These are phyloP conservation scores for Protomyces macrosporus DNA, from an alignment of 1,139 yeast genomes.

Conservation along the genomic window DNA sequence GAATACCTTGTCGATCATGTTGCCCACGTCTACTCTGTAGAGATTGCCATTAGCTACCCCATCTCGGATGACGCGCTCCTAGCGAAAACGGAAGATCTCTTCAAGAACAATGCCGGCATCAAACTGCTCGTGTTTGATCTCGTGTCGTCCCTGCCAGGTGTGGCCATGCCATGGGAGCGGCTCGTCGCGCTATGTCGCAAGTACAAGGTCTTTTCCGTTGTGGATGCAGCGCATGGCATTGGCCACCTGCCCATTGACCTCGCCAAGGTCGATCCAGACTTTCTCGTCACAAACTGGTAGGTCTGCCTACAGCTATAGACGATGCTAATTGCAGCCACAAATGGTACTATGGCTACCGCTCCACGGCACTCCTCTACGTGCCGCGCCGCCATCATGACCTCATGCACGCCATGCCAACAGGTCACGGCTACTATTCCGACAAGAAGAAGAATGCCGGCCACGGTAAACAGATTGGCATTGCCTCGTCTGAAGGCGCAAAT, in stretches of 20 bases:
- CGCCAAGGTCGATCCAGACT: constrained; percentile 51
- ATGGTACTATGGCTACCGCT: constrained; percentile 56
- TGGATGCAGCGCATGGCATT: constrained; percentile 70
- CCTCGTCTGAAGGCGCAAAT: not conserved
- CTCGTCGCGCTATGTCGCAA: constrained; percentile 48
- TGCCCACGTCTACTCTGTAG: constrained; percentile 42
- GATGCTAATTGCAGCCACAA: constrained; percentile 33
- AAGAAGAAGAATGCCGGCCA: constrained; percentile 16
- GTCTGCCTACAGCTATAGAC: not conserved
- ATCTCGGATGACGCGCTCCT: constrained; percentile 48
- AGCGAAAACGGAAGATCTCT: constrained; percentile 41
- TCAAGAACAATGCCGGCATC: constrained; percentile 35
- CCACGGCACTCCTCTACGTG: constrained; percentile 58
- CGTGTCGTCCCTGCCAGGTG: constrained; percentile 62
- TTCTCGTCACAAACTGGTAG: constrained; percentile 51
- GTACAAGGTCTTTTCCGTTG: constrained; percentile 49
- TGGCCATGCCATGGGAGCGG: constrained; percentile 52
- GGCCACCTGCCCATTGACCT: constrained; percentile 54
- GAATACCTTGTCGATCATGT: constrained; percentile 44
- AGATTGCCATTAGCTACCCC: constrained; percentile 50
- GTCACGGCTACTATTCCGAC: constrained; percentile 43
- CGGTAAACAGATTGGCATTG: not conserved
- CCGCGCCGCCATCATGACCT: constrained; percentile 48
- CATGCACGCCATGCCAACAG: constrained; percentile 58
- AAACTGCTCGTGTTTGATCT: constrained; percentile 56